Base-by-base conservation (phyloP, 2,329 filamentous ascomycete genomes). In the Penicillium aurantiogriseum region DNA sequence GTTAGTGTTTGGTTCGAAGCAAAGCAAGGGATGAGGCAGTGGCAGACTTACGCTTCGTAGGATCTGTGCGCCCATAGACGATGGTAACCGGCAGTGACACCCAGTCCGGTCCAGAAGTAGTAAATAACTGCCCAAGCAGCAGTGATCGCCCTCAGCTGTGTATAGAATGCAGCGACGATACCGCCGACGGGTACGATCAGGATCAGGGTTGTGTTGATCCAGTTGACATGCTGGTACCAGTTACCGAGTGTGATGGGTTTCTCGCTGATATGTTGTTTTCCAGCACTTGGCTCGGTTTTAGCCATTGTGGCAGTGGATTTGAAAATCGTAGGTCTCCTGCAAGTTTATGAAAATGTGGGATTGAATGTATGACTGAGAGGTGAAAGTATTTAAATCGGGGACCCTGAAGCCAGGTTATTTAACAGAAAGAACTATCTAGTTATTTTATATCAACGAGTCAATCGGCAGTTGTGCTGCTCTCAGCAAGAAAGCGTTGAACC, bases 161-260 rank as follows among this genome's bases (percentile, higher is more conserved):
- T 88, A 85, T 88, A 94, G 77, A 88, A 87, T 48, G 90, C 83
- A 45, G 84, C 81, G 66, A 92, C 76, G 69, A 87, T 81, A 62
- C 91, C 91, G 54, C 83, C 79, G 43, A 92, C 64, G 39, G 91
- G 91, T 29, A 95, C 81, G 65, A 87, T 80, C 63, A 93, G 74
- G 72, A 95, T 91, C 72, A 95, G 83, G 56, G 81, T 83, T 57
- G 89, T 86, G 76, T 94, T 95, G 65, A 95, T 82, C 90, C 91
- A 95, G 82, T 94, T 91, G 80, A 95, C 83, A 73, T 95, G 91
- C 77, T 91, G 87, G 78, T 91, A 86, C 89, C 89, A 92, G 79
- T 94, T 95, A 69, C 80, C 78, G 75, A 80, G 82, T 52, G 90
- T 94, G 64, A 94, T 87, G 57, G 89, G 88, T 63, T 83, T 82